Percentiles rank a stretch among this genome's conserved stretches.
Conservation (phyloP, 2,329 filamentous ascomycete genomes). For the Emmonsiellopsis sp. region DNA sequence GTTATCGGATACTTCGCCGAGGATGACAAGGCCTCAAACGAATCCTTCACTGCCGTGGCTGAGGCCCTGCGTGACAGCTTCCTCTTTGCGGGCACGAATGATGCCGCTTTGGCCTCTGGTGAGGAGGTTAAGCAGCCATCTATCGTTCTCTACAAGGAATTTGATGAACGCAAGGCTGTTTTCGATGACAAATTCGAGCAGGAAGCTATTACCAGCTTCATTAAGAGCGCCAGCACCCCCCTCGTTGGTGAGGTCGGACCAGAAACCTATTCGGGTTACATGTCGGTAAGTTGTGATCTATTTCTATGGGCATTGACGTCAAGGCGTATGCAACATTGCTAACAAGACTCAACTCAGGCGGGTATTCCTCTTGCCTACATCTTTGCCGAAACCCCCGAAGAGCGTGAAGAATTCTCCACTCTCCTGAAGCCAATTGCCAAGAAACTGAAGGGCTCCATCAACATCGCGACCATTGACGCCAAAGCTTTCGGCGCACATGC, state of each 20-base stretch:
- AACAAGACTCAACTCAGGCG: slow-evolving; percentile 39
- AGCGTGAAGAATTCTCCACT: slow-evolving; percentile 69
- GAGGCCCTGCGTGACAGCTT: slow-evolving; percentile 78
- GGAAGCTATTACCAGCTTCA: slow-evolving; percentile 72
- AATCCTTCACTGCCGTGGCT: slow-evolving; percentile 67
- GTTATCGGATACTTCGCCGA: slow-evolving; percentile 77
- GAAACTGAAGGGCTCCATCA: slow-evolving; percentile 87
- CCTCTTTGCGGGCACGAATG: slow-evolving; percentile 82
- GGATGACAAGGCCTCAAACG: slow-evolving; percentile 74
- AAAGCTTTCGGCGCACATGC: slow-evolving; percentile 90
- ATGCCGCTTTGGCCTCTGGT: slow-evolving; percentile 74
- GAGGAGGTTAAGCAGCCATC: slow-evolving; percentile 83
- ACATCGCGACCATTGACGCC: slow-evolving; percentile 97
- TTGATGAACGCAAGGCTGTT: slow-evolving; percentile 88
- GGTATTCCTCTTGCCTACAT: slow-evolving; percentile 94
- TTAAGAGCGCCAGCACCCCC: slow-evolving; percentile 76
- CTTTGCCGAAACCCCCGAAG: slow-evolving; percentile 85
- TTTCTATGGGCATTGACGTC: too few species aligned
- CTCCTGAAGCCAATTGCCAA: slow-evolving; percentile 78
- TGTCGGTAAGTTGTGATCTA: slow-evolving; percentile 51
- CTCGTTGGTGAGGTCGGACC: slow-evolving; percentile 93
- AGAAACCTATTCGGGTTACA: slow-evolving; percentile 93
- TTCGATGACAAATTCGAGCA: slow-evolving; percentile 75
- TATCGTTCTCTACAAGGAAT: slow-evolving; percentile 92
- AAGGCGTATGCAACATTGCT: background rate